Conservation (phyloP, 2,329 filamentous ascomycete genomes). For the Venturiaceae sp. region DNA sequence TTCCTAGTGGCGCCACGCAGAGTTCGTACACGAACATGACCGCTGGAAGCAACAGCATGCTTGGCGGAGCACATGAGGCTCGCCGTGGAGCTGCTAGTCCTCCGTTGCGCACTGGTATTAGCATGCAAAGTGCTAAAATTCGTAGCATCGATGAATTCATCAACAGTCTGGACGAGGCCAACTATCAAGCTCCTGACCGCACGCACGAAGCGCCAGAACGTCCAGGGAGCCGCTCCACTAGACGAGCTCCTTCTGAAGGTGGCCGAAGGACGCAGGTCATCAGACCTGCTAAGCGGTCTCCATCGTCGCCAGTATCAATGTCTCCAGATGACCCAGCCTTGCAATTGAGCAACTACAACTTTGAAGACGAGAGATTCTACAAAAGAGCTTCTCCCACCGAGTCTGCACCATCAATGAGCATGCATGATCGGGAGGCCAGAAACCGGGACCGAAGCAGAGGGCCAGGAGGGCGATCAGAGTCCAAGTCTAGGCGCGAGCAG, state of each 20-base stretch:
- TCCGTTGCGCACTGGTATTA: constrained; percentile 19
- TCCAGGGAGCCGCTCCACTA: constrained; percentile 28
- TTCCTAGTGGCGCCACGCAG: constrained; percentile 23
- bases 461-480: background rate
- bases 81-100: constrained; percentile 23
- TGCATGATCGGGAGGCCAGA: background rate
- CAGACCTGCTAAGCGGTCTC: constrained; percentile 72
- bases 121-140: constrained; percentile 39
- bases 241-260: constrained; percentile 56
- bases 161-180: constrained; percentile 71
- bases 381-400: constrained; percentile 24
- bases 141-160: constrained; percentile 76
- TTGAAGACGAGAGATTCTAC: constrained; percentile 26
- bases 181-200: constrained; percentile 44
- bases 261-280: constrained; percentile 61
- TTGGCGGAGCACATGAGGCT: constrained; percentile 10
- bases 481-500: background rate
- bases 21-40: constrained; percentile 37
- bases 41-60: constrained; percentile 2
- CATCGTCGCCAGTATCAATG: constrained; percentile 89
- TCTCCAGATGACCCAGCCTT: constrained; percentile 66
- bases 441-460: background rate
- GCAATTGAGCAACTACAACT: constrained; percentile 38
- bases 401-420: background rate
- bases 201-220: constrained; percentile 42